Conservation (phyloP, 331 rosid species). For the Malus hybrid region DNA sequence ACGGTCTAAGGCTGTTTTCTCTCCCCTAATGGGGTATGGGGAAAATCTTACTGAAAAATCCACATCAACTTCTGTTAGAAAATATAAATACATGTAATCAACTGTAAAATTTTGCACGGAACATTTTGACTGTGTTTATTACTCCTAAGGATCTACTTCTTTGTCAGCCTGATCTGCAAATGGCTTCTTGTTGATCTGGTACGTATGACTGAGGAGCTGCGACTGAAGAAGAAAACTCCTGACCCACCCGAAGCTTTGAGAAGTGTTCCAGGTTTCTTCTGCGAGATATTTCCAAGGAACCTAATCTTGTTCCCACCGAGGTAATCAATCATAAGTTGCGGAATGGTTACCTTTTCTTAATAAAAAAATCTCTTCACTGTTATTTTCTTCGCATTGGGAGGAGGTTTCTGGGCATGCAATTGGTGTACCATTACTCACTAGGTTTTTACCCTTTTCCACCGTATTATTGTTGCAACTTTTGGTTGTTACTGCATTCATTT, state of each 20-base stretch:
- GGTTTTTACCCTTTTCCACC: no score
- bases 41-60: constrained; percentile 72
- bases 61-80: constrained; percentile 68
- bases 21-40: constrained; percentile 57
- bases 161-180: constrained; percentile 82
- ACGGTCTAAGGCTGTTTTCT: constrained; percentile 77
- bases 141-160: constrained; percentile 20
- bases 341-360: no score
- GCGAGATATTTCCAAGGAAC: constrained; percentile 90
- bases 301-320: constrained; percentile 67
- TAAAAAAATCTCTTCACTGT: no score
- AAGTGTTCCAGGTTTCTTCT: constrained; percentile 84
- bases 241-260: constrained; percentile 91
- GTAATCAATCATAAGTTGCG: constrained; percentile 20
- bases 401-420: no score
- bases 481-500: neutral
- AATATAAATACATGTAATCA: constrained; percentile 66
- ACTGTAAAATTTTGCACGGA: neutral
- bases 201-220: constrained; percentile 75
- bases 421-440: no score
- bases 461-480: constrained; percentile 67
- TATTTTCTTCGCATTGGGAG: constrained; percentile 22
- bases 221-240: constrained; percentile 87
- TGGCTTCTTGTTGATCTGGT: constrained; percentile 79
- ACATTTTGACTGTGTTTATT: neutral